These are phyloP conservation scores for Biscogniauxia marginata DNA, from an alignment of 2,329 filamentous ascomycete genomes.

Conservation along the genomic window DNA sequence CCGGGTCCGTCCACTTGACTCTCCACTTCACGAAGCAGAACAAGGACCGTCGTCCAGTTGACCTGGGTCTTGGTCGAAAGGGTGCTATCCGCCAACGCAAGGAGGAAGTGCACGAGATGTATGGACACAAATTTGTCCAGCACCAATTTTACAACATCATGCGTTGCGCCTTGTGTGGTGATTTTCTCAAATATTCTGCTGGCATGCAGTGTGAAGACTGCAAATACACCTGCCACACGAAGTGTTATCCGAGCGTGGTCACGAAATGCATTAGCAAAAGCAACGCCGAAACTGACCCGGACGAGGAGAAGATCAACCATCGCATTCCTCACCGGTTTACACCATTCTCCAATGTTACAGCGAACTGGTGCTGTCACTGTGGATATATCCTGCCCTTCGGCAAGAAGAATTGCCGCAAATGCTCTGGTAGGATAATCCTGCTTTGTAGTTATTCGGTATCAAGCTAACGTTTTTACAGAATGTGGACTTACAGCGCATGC, in stretches of 20 bases:
- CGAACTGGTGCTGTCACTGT: slow-evolving; percentile 99
- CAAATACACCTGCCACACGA: slow-evolving; percentile 98
- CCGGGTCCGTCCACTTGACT: slow-evolving; percentile 86
- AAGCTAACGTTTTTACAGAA: slow-evolving; percentile 54
- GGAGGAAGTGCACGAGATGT: slow-evolving; percentile 97
- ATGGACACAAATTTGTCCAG: slow-evolving; percentile 97
- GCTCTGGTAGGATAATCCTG: slow-evolving; percentile 61
- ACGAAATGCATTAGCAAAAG: slow-evolving; percentile 99
- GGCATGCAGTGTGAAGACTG: slow-evolving; percentile 99
- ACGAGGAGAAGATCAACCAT: slow-evolving; percentile 99
- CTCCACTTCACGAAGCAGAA: slow-evolving; percentile 91
- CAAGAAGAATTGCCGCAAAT: slow-evolving; percentile 92
- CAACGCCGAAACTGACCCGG: slow-evolving; percentile 95
- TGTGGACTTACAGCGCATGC: slow-evolving; percentile 90
- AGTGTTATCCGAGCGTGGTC: slow-evolving; percentile 94
- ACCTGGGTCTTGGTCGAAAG: slow-evolving; percentile 89
- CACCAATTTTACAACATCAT: slow-evolving; percentile 99
- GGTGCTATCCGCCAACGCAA: slow-evolving; percentile 96
- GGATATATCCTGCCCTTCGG: slow-evolving; percentile 94
- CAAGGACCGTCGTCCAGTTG: slow-evolving; percentile 77
- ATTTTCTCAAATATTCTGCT: slow-evolving; percentile 97
- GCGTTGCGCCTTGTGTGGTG: slow-evolving; percentile 95
- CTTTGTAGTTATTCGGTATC: neutral
- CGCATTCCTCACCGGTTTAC: slow-evolving; percentile 97
- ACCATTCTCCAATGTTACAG: slow-evolving; percentile 94